Percentiles rank a stretch among this genome's conserved stretches.
Evolutionary conservation across 202 grass and related monocot genomes (phyloP).

Genomic region (Alloteropsis angusta): DNA sequence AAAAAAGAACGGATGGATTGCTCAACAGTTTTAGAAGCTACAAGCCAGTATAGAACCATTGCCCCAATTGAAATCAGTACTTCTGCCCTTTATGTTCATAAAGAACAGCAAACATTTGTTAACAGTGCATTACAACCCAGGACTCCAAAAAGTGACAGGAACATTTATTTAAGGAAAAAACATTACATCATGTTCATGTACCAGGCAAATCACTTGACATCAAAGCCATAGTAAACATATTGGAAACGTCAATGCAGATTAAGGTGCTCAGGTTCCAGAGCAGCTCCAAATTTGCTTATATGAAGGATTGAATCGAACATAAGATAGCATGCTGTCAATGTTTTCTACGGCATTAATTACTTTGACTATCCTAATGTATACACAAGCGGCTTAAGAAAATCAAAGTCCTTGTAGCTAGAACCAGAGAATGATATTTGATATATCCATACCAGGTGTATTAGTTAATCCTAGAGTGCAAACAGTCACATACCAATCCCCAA

Average conservation of each 20-base stretch:
- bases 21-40: not conserved
- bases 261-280: not conserved
- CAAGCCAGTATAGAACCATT: not conserved
- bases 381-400: not conserved
- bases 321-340: not conserved
- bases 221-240: not conserved
- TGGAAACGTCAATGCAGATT: not conserved
- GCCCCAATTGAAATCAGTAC: not conserved
- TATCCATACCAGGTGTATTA: not conserved
- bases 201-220: not conserved
- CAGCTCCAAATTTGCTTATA: not conserved
- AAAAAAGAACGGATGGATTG: not conserved
- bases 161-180: not conserved
- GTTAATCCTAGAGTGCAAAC: not conserved
- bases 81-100: not conserved
- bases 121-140: not conserved
- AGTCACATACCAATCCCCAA: constrained; percentile 30
- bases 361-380: not conserved
- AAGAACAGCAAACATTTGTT: not conserved
- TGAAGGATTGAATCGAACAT: not conserved
- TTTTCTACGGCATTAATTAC: constrained; percentile 1
- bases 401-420: not conserved
- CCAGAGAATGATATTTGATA: not conserved
- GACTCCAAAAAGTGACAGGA: not conserved
- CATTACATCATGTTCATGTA: not conserved